These are phyloP conservation scores for Boletus tylopilopsis DNA, from an alignment of 768 basidiomycete genomes.

Conservation along the genomic window DNA sequence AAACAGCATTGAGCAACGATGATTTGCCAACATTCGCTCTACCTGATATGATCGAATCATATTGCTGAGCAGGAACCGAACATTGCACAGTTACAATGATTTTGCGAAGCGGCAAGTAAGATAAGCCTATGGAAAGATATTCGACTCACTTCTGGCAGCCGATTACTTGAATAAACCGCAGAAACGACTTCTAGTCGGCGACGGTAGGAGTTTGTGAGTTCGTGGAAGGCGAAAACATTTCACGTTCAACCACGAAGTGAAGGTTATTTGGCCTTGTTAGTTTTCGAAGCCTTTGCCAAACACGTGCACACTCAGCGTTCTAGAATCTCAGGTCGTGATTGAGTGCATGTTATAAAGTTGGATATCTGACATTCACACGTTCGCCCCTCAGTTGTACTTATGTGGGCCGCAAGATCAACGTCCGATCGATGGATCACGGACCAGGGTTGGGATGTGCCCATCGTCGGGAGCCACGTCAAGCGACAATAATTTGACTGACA, in stretches of 20 bases:
- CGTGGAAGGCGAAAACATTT: too few relatives aligned
- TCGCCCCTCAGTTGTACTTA: too few relatives aligned
- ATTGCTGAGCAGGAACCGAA: not conserved
- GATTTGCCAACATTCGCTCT: conserved; percentile 81
- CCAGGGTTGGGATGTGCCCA: too few relatives aligned
- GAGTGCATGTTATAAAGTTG: too few relatives aligned
- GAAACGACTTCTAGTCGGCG: conserved; percentile 15
- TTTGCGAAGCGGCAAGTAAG: conserved; percentile 11
- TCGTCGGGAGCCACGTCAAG: too few relatives aligned
- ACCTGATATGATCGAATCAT: conserved; percentile 41
- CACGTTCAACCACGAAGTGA: conserved; percentile 4
- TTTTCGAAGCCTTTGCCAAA: conserved; percentile 23
- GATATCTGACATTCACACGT: too few relatives aligned
- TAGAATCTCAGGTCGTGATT: too few relatives aligned
- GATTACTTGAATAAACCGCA: conserved; percentile 9
- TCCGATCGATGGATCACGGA: too few relatives aligned
- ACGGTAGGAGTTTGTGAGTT: conserved; percentile 18
- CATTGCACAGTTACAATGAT: conserved; percentile 21
- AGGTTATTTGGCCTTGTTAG: conserved; percentile 21
- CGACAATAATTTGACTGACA: too few relatives aligned
- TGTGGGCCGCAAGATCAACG: too few relatives aligned
- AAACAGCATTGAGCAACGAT: conserved; percentile 63
- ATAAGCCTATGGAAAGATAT: not conserved
- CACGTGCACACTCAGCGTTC: conserved; percentile 20
- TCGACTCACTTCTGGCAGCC: conserved; percentile 29